A percentile compares a stretch with the other conserved stretches of the same genome.
These are phyloP conservation scores for Globisporangium megalacanthum DNA, from an alignment of 352 stramenopile genomes.

Conservation along the genomic window DNA sequence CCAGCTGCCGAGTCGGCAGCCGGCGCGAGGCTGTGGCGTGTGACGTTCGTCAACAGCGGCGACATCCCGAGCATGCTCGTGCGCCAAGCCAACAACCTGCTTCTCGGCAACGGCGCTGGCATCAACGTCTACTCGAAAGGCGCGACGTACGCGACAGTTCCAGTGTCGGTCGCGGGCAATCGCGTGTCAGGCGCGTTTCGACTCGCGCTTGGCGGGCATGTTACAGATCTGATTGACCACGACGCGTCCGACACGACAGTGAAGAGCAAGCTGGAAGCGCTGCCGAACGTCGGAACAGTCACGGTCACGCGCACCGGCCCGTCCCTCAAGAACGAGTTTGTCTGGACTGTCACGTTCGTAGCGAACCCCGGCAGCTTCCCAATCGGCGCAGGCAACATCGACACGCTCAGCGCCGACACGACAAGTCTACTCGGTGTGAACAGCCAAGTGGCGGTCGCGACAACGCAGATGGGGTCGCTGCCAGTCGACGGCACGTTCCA, in stretches of 20 bases:
- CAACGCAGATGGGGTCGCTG: conserved; percentile 39
- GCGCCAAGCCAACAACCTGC: conserved; percentile 60
- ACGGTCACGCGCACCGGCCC: conserved; percentile 78
- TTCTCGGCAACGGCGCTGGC: conserved; percentile 85
- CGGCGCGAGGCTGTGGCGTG: conserved; percentile 74
- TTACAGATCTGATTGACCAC: conserved; percentile 85
- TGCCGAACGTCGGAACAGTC: conserved; percentile 92
- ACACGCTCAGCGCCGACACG: conserved; percentile 31
- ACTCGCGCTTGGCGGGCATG: conserved; percentile 85
- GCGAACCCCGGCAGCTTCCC: conserved; percentile 93
- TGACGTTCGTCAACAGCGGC: conserved; percentile 90
- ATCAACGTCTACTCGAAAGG: conserved; percentile 80
- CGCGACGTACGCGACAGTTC: conserved; percentile 23
- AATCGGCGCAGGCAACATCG: conserved; percentile 60
- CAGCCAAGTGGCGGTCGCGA: conserved; percentile 30
- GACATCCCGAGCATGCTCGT: conserved; percentile 87
- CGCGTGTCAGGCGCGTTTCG: conserved; percentile 85
- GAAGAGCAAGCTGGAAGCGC: conserved; percentile 86
- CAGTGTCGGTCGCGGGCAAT: conserved; percentile 79
- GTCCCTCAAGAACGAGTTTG: conserved; percentile 87
- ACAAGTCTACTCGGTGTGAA: conserved; percentile 39
- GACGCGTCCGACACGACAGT: conserved; percentile 92
- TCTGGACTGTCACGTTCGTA: conserved; percentile 92
- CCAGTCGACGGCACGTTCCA: conserved; percentile 62
- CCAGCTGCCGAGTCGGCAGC: conserved; percentile 21